Conservation (phyloP, 129 eudicot species). For the Ambrosia trifida region DNA sequence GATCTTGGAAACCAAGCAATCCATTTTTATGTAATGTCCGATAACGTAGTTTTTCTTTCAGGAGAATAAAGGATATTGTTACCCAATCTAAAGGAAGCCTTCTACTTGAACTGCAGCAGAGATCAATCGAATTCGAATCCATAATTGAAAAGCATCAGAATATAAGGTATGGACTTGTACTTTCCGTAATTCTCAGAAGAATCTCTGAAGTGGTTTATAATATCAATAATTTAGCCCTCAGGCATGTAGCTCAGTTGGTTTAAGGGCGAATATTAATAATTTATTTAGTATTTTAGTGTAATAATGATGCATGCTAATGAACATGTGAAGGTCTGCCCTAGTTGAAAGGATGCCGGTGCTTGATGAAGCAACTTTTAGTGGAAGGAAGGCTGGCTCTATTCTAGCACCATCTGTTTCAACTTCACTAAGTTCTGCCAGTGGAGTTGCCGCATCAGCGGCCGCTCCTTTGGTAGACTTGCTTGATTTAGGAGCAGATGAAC, state of each 20-base stretch:
- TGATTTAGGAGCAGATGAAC: conserved; percentile 77
- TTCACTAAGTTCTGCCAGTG: conserved; percentile 65
- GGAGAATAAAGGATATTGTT: conserved; percentile 80
- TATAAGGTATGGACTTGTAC: conserved; percentile 53
- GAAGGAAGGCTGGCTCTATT: conserved; percentile 79
- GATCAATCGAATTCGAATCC: conserved; percentile 86
- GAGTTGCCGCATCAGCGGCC: conserved; percentile 59
- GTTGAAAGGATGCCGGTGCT: conserved; percentile 97
- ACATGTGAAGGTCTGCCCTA: conserved; percentile 63
- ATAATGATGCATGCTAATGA: conserved; percentile 24
- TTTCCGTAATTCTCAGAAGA: neutral
- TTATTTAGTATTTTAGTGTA: neutral
- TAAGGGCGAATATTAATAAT: neutral
- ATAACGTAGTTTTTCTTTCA: conserved; percentile 24
- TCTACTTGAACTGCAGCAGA: conserved; percentile 92
- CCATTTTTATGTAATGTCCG: conserved; percentile 19
- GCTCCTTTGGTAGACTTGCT: conserved; percentile 91
- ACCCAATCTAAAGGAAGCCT: conserved; percentile 82
- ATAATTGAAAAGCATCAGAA: conserved; percentile 83
- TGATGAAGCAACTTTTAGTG: conserved; percentile 85
- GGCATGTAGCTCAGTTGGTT: no score
- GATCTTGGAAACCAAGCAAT: neutral
- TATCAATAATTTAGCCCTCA: neutral
- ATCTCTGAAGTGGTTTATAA: neutral
- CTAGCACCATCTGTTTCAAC: conserved; percentile 57